Base-by-base conservation (phyloP, 2,329 filamentous ascomycete species). In the Aschersonia sp. region DNA sequence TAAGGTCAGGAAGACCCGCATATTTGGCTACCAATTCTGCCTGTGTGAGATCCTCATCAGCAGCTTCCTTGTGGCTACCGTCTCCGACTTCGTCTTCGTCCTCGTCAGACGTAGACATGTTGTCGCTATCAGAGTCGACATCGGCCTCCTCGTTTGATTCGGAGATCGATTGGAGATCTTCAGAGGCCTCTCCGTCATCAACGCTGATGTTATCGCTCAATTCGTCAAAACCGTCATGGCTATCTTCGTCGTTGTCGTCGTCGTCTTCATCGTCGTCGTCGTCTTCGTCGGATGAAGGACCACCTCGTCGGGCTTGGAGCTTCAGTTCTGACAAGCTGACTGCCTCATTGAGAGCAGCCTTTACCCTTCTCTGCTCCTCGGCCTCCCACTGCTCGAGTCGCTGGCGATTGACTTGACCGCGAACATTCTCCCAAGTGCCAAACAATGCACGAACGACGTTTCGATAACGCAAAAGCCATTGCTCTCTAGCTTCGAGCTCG, bases 11-110 rank as follows among this genome's bases (percentile, higher is more conserved):
- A 6, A 86, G 66, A 47, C 80, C 72, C 7, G 78, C 77, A 52
- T 87, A 87, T 59, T 87, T 87, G 40, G 72, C 71, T 30, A 71
- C 74, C 11, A 87, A 61, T 57, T 87, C 78, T 49, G 85, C 83
- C 51, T 82, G 76, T 0, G 81, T 84, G 4, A 87, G 68, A 9
- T 72, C 70, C 50, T 83, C 82, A 49, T 84, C 80, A 7, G 73
- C 77, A 10, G 66, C 58, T 6, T 70, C 70, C 22, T 70, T 67
- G 11, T 57, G 66, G 40, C 77, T 74, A 7, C 77, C 76, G 29
- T 79, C 78, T 40, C 82, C 79, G 41, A 78, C 76, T 1, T 78
- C 76, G 5, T 76, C 76, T 9, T 79, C 75, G 22, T 79, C 79
- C 43, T 83, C 80, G 41, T 79, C 76, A 1, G 73, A 75, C 2